These are phyloP conservation scores for Cryptococcus depauperatus DNA, from an alignment of 1,284 basidiomycete species.

Conservation along the genomic window DNA sequence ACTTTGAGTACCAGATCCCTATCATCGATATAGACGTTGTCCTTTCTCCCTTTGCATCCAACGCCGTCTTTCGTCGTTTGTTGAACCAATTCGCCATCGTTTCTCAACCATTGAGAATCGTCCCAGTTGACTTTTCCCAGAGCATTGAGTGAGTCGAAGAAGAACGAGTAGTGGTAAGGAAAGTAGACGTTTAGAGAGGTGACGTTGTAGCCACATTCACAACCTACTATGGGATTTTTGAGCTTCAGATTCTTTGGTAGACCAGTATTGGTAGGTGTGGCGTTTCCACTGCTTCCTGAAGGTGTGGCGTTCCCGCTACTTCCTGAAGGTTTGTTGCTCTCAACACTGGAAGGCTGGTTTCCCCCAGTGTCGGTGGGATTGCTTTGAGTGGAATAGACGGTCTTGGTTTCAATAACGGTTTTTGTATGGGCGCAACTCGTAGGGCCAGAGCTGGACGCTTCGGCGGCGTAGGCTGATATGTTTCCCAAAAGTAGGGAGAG, in stretches of 20 bases:
- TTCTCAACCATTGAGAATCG: constrained; percentile 6
- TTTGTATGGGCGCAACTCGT: too few relatives aligned
- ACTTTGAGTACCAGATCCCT: constrained; percentile 6
- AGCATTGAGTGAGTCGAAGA: neutral
- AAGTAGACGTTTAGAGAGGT: constrained; percentile 4
- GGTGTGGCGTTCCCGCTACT: neutral
- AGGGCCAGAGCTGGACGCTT: too few relatives aligned
- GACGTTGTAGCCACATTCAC: constrained; percentile 10
- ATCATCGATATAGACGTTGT: constrained; percentile 3
- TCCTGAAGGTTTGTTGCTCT: too few relatives aligned
- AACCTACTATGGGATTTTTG: constrained; percentile 3
- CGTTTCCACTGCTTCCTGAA: neutral
- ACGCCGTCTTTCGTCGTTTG: neutral
- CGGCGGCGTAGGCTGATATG: too few relatives aligned
- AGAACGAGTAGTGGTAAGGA: constrained; percentile 4
- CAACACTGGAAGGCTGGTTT: too few relatives aligned
- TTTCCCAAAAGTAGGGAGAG: too few relatives aligned
- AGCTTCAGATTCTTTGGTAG: neutral
- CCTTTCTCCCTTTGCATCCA: neutral
- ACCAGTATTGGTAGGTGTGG: neutral
- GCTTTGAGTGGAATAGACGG: too few relatives aligned
- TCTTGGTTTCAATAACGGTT: too few relatives aligned
- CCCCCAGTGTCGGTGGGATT: too few relatives aligned
- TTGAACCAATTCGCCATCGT: constrained; percentile 1
- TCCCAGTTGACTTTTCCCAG: too few relatives aligned